Percentiles rank a stretch among this genome's conserved stretches.
These are phyloP conservation scores for Fusarium algeriense DNA, from an alignment of 2,329 filamentous ascomycete genomes.

Conservation along the genomic window DNA sequence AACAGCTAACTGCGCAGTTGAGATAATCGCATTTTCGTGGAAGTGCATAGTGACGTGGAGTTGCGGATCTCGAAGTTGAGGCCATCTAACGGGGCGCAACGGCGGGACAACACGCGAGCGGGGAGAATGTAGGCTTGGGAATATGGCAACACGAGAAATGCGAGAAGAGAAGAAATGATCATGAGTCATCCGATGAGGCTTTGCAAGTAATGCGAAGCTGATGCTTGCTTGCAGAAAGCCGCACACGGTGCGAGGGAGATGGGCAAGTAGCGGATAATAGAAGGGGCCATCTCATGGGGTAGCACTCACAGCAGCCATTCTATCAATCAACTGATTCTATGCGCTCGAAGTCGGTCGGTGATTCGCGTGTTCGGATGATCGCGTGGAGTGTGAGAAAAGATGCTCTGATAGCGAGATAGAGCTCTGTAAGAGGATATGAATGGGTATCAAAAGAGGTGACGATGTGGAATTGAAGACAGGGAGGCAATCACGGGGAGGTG, in stretches of 20 bases:
- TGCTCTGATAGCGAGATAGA: slow-evolving; percentile 38
- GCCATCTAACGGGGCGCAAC: slow-evolving; percentile 38
- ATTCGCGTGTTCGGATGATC: slow-evolving; percentile 37
- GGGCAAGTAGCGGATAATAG: slow-evolving; percentile 26
- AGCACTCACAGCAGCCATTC: slow-evolving; percentile 59
- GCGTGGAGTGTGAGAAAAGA: slow-evolving; percentile 28
- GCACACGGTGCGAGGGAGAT: slow-evolving; percentile 19
- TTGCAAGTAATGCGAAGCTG: slow-evolving; percentile 13
- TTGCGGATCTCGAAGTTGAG: slow-evolving; percentile 33
- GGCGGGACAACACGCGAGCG: slow-evolving; percentile 41
- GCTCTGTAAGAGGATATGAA: slow-evolving; percentile 42
- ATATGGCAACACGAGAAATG: not conserved
- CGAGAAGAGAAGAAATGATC: not conserved
- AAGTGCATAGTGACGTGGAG: slow-evolving; percentile 25
- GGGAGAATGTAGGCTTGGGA: slow-evolving; percentile 23
- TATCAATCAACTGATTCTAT: slow-evolving; percentile 52
- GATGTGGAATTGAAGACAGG: slow-evolving; percentile 48
- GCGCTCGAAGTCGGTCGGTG: slow-evolving; percentile 43
- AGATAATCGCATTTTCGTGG: not conserved
- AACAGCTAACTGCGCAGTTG: not conserved
- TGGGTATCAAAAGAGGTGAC: slow-evolving; percentile 52
- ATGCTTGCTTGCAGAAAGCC: slow-evolving; percentile 5
- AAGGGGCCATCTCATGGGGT: slow-evolving; percentile 36
- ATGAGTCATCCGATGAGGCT: not conserved
- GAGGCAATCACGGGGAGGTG: slow-evolving; percentile 49